Conservation (phyloP, 2,329 filamentous ascomycete genomes). For the Stagonosporopsis vannaccii region DNA sequence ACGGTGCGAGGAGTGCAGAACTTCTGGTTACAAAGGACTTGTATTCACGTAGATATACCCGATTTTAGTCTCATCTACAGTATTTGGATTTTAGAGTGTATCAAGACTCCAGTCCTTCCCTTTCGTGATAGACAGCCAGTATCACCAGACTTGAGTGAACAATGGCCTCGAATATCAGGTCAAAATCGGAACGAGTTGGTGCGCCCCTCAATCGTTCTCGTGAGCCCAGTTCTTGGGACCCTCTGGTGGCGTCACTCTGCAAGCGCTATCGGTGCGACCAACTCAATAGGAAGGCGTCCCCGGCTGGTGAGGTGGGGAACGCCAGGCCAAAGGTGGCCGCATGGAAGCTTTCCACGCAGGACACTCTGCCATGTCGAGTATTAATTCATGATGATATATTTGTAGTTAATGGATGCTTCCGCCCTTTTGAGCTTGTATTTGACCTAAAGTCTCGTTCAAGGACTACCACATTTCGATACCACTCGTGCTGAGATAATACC, state of each 20-base stretch:
- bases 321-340: not conserved
- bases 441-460: not conserved
- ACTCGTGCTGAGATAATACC: not conserved
- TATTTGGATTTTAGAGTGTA: not conserved
- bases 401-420: not conserved
- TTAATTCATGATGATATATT: not conserved
- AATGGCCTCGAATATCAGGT: too few relatives aligned
- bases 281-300: not conserved
- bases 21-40: constrained; percentile 31
- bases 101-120: not conserved
- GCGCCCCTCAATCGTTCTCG: too few relatives aligned
- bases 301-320: not conserved
- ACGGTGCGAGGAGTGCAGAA: constrained; percentile 30
- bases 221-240: not conserved
- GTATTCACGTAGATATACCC: constrained; percentile 7
- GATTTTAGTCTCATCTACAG: not conserved
- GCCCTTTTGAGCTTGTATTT: not conserved
- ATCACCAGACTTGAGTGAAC: too few relatives aligned
- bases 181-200: not conserved
- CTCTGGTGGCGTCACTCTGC: not conserved
- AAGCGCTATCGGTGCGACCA: not conserved
- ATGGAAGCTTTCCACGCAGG: not conserved
- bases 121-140: not conserved
- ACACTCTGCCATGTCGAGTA: not conserved
- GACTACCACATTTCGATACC: not conserved